Base-by-base conservation (phyloP, 1,139 yeast species). In the Suhomyces ambrosiae region DNA sequence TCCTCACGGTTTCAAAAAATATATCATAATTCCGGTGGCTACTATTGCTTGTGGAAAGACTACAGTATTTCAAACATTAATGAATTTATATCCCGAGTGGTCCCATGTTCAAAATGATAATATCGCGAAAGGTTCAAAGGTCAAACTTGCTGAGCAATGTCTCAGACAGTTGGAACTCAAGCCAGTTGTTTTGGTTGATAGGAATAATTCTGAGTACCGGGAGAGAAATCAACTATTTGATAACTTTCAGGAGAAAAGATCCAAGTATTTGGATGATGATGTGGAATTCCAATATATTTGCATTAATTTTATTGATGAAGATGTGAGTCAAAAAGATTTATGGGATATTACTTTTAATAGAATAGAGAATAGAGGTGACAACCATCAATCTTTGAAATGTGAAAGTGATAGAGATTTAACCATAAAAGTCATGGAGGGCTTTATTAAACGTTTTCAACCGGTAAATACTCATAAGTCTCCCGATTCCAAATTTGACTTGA, bases 21-120 rank as follows among this genome's bases (percentile, higher is more conserved):
- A 79, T 53, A 74, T 86, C 0, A 53, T 94, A 1, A 75, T 89
- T 2, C 94, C 97, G 0, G 79, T 90, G 10, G 89, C 97, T 0
- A 88, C 96, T 0, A 77, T 92, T 35, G 98, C 97, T 0, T 88
- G 97, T 58, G 99, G 99, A 7, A 94, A 94, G 56, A 89, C 97
- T 0, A 88, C 97, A 0, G 76, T 87, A 0, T 79, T 88, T 3
- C 60, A 76, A 32, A 82, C 92, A 0, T 63, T 92, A 30, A 49
- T 57, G 1, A 56, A 71, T 7, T 55, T 90, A 18, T 82, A 69
- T 39, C 80, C 84, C 0, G 62, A 66, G 0, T 83, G 95, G 85
- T 81, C 76, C 0, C 88, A 84, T 51, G 71, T 87, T n/a, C 96
- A 89, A 56, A 90, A 87, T 57, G 98, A 92, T 60, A 79, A 88